Evolutionary conservation across 2,329 filamentous ascomycete species (phyloP), one percentile per base, ranked within the genome.

Genomic region (Xenosphaeropsis pyriputrescens): DNA sequence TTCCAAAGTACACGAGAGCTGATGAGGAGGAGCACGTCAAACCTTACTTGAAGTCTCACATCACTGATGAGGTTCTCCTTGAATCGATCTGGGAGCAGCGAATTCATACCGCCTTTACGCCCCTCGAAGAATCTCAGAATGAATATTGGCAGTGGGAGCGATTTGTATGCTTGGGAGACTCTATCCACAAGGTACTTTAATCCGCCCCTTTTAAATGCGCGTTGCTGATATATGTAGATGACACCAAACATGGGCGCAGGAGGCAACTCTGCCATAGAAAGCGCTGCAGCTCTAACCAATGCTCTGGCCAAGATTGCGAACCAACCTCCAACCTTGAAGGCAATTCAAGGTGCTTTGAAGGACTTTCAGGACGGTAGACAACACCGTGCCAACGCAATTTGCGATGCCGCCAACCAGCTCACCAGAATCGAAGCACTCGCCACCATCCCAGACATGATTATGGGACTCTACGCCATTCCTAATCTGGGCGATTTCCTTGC

Each of bases 371-470:
- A 14, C 22, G 49, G 44, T 16, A 44, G 44, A 7, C 38, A 44
- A 8, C 13, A 19, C 11, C 42, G 49, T 14, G 42, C 43, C 9
- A 45, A 48, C 16, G 19, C 36, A 13, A 47, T 44, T 16, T 41
- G 40, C 31, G 43, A 50, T 30, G 33, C 34, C 6, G 45, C 48
- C 3, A 49, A 49, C 31, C 29, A 46, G n/a, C 36, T 50, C 8
- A 50, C 47, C 14, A 39, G 47, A 13, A 32, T 48, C 26, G 45
- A 50, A 32, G 39, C 49, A 5, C 37, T 48, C 14, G 40, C 37
- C 11, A 47, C 35, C 8, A 29, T 41, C 3, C 15, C 17, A 5
- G 30, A 46, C 9, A 45, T 41, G 32, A 35, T 50, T n/a, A 34
- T 47, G 29, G 48, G 41, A 5, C 26, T 47, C 8, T 44, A 49